Conservation (phyloP, 179 eudicot species). For the Kewa caespitosa region DNA sequence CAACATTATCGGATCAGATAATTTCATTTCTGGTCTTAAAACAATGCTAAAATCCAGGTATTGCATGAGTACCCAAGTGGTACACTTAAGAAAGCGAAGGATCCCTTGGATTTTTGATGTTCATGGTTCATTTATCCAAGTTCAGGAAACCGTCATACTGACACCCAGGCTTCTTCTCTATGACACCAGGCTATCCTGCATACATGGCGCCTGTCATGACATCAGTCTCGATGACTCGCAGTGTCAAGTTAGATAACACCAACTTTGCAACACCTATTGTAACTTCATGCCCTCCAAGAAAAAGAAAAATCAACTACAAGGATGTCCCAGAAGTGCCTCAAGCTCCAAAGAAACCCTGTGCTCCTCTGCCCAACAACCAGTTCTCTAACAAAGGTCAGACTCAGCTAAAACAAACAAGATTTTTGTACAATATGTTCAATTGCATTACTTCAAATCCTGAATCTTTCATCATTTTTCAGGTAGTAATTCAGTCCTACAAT, state of each 20-base stretch:
- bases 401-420: not conserved
- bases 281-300: constrained; percentile 44
- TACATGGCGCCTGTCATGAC: constrained; percentile 40
- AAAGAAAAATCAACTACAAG: constrained; percentile 48
- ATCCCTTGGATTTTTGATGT: not conserved
- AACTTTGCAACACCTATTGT: constrained; percentile 43
- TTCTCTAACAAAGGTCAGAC: constrained; percentile 36
- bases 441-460: not conserved
- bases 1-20: not conserved
- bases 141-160: not conserved
- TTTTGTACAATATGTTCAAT: not conserved
- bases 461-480: constrained; percentile 26
- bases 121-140: too few species aligned
- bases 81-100: not conserved
- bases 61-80: not conserved
- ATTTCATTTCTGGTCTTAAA: not conserved
- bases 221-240: constrained; percentile 42
- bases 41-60: not conserved
- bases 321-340: constrained; percentile 32
- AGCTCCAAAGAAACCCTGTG: constrained; percentile 53
- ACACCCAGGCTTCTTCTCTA: not conserved
- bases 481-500: constrained; percentile 18
- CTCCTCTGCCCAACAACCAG: constrained; percentile 25
- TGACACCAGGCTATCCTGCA: constrained; percentile 45
- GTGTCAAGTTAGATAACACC: constrained; percentile 32